Percentiles rank a stretch among this genome's conserved stretches.
Evolutionary conservation across 164 flowering plant species (phyloP).

Genomic region (Nelumbo lutea): DNA sequence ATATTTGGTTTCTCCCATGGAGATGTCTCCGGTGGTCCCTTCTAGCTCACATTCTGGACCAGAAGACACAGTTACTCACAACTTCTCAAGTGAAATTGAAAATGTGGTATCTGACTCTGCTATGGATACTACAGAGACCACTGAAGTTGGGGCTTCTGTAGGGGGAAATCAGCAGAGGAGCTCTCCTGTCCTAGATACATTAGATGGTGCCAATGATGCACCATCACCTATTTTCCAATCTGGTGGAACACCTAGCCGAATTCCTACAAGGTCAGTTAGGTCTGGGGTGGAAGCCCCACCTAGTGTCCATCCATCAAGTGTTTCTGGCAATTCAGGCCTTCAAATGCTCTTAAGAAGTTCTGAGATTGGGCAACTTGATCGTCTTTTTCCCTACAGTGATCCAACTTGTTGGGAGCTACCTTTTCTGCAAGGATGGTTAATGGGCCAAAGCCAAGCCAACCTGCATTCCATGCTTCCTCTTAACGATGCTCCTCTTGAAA

Average conservation of each 20-base stretch:
- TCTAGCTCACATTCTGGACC: conserved; percentile 33
- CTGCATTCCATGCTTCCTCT: conserved; percentile 30
- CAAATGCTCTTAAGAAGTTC: conserved; percentile 30
- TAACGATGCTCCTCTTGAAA: conserved; percentile 31
- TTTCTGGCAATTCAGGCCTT: conserved; percentile 20
- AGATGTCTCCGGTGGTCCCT: conserved; percentile 25
- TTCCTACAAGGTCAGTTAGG: conserved; percentile 11
- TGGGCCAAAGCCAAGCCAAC: conserved; percentile 81
- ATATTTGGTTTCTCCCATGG: conserved; percentile 55
- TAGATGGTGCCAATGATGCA: conserved; percentile 10
- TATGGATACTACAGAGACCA: conserved; percentile 41
- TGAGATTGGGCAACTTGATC: conserved; percentile 38
- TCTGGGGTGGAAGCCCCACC: conserved; percentile 16
- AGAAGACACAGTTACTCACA: conserved; percentile 29
- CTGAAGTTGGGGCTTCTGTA: conserved; percentile 31
- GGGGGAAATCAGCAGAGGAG: conserved; percentile 21
- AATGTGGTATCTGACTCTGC: conserved; percentile 35
- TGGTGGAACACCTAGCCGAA: conserved; percentile 10
- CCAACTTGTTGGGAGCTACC: conserved; percentile 79
- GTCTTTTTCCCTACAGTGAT: conserved; percentile 49
- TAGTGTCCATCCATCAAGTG: conserved; percentile 18
- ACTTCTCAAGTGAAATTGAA: conserved; percentile 32
- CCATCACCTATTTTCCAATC: conserved; percentile 9
- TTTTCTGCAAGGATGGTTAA: conserved; percentile 88
- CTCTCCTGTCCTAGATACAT: conserved; percentile 12